Conservation (phyloP, 495 filamentous ascomycete species). For the Penicillium parvum region DNA sequence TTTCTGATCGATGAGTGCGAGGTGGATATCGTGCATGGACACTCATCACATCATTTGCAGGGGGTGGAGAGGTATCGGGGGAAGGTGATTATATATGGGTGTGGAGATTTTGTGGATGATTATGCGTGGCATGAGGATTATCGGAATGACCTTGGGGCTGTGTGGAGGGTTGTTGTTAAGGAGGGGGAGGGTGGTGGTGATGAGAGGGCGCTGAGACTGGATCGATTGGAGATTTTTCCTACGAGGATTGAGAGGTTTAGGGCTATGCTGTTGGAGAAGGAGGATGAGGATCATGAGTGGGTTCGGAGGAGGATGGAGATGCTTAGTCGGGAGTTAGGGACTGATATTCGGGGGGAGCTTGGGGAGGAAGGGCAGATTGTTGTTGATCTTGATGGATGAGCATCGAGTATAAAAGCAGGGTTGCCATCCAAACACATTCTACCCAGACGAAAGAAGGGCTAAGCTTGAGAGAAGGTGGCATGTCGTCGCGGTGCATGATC, state of each 20-base stretch:
- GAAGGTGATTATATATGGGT: constrained; percentile 39
- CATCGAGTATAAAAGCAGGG: too few relatives aligned
- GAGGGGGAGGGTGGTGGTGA: not conserved
- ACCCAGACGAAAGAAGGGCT: too few relatives aligned
- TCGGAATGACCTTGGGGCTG: constrained; percentile 38
- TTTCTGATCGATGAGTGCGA: constrained; percentile 43
- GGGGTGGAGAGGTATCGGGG: constrained; percentile 37
- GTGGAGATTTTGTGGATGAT: constrained; percentile 45
- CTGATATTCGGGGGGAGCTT: constrained; percentile 5
- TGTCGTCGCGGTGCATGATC: too few relatives aligned
- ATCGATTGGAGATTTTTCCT: constrained; percentile 30
- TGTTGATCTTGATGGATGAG: constrained; percentile 13
- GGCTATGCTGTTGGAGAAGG: constrained; percentile 17
- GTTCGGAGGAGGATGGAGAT: constrained; percentile 14
- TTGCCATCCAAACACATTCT: too few relatives aligned
- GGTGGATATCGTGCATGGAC: constrained; percentile 42
- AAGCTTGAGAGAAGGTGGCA: too few relatives aligned
- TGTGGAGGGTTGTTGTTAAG: constrained; percentile 36
- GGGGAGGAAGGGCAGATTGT: constrained; percentile 27
- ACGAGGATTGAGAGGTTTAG: constrained; percentile 24
- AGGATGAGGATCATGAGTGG: constrained; percentile 28
- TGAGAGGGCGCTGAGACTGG: constrained; percentile 7
- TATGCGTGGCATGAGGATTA: constrained; percentile 30
- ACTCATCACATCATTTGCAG: constrained; percentile 43
- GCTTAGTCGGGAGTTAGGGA: constrained; percentile 24